These are phyloP conservation scores for Hortiboletus campestris DNA, from an alignment of 768 basidiomycete genomes.

Conservation along the genomic window DNA sequence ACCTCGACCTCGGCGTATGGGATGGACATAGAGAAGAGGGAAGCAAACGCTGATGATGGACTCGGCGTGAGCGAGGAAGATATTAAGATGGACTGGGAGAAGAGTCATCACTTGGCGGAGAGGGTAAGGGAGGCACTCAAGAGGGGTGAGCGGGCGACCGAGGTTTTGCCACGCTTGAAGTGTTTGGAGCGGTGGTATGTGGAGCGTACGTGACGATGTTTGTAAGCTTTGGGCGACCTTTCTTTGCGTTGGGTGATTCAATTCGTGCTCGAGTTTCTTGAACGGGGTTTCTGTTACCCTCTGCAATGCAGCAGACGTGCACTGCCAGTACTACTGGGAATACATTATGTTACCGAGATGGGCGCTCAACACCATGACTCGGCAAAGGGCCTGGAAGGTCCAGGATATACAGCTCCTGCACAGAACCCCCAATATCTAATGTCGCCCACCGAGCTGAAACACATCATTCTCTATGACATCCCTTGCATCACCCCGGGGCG, in stretches of 20 bases:
- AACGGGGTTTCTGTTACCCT: no score
- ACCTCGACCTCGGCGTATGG: background rate
- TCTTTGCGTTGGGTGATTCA: no score
- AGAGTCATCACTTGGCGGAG: constrained; percentile 22
- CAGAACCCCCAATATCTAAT: background rate
- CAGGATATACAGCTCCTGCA: no score
- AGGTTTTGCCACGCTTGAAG: constrained; percentile 28
- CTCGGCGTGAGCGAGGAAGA: constrained; percentile 4
- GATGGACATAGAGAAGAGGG: background rate
- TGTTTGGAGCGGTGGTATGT: constrained; percentile 22
- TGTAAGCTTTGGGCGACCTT: background rate
- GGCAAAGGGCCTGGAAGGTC: no score
- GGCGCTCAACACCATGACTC: background rate
- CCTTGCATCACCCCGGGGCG: constrained; percentile 25
- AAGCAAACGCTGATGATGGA: background rate
- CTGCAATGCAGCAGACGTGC: no score
- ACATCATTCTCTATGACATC: constrained; percentile 38
- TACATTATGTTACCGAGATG: background rate
- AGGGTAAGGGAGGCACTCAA: constrained; percentile 21
- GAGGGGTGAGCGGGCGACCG: constrained; percentile 16
- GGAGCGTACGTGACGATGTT: background rate
- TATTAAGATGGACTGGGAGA: constrained; percentile 27
- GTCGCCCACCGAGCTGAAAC: constrained; percentile 11
- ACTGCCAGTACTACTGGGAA: background rate
- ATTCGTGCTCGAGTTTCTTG: no score